Base-by-base conservation (phyloP, 768 basidiomycete species). In the Amanita thiersii region DNA sequence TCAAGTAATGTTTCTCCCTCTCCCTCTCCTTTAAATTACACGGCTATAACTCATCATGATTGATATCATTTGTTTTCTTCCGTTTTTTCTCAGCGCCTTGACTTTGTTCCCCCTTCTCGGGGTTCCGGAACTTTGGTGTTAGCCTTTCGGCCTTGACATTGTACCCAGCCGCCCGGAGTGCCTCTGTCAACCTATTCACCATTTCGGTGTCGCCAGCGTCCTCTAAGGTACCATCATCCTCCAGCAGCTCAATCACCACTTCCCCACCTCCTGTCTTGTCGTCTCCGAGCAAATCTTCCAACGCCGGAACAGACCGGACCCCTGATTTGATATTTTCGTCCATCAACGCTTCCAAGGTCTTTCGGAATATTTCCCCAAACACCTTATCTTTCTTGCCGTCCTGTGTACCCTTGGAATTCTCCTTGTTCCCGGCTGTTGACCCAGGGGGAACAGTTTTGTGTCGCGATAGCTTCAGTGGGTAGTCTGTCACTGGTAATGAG, bases 151-250 rank as follows among this genome's bases (percentile, higher is more conserved):
- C 61, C 37, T 60, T 63, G 48, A 75, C 61, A 47, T 79, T 70
- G 49, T 64, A 67, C 2, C 77, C 74, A 14, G 72, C 75, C 18
- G 66, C 72, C 18, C 72, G 71, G 31, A 85, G 55, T 28, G 69
- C 65, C 10, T 75, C 69, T 29, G 65, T 62, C 33, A 82, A 57
- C 29, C 59, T 62, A 43, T 72, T 65, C 48, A 62, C 54, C 51
- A 69, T 62, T 44, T 62, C 60, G 33, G 61, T 49, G 46, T 64
- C 58, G 25, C 50, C n/a, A n/a, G n/a, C 53, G 29, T 49, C 62
- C 33, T 66, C 66, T 42, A 62, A 40, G 4, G 63, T 2, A 15
- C 26, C 65, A 38, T 63, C 55, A 25, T 70, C 72, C 39, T 74
- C 75, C 28, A 67, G 49, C 42, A 74, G 58, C 51, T 76, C 68